A percentile compares a stretch with the other conserved stretches of the same genome.
These are phyloP conservation scores for Trypanosoma mega DNA, from an alignment of 208 protist genomes.

Conservation along the genomic window DNA sequence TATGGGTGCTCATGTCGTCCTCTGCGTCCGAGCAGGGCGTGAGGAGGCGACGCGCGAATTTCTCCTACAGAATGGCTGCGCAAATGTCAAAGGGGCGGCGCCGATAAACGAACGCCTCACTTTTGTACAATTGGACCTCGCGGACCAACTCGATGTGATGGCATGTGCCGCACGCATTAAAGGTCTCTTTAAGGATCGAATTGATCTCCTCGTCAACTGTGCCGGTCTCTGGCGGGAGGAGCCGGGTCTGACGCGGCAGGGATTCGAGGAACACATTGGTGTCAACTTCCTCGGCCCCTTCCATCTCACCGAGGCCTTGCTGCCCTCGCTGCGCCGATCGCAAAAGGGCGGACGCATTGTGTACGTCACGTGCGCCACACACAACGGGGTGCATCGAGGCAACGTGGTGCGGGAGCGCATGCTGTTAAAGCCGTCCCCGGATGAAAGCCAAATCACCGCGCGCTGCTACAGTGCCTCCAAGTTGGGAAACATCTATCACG, in stretches of 20 bases:
- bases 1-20: conserved; percentile 62
- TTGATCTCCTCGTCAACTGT: conserved; percentile 81
- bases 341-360: conserved; percentile 56
- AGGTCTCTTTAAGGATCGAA: conserved; percentile 43
- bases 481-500: conserved; percentile 83
- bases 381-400: conserved; percentile 59
- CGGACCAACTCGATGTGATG: conserved; percentile 64
- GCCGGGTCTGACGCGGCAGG: conserved; percentile 51
- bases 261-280: conserved; percentile 78
- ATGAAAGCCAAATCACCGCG: conserved; percentile 50
- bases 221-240: conserved; percentile 74
- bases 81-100: neutral
- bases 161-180: conserved; percentile 64
- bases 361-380: conserved; percentile 74
- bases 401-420: conserved; percentile 72
- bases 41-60: conserved; percentile 49
- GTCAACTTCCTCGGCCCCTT: conserved; percentile 82
- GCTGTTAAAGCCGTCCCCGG: conserved; percentile 43
- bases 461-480: conserved; percentile 82
- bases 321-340: conserved; percentile 59
- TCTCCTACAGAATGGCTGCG: conserved; percentile 34
- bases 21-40: conserved; percentile 46
- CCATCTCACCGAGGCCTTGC: conserved; percentile 76
- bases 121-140: conserved; percentile 60
- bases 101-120: conserved; percentile 47